phyloP scores from a whole-genome alignment of 2,329 filamentous ascomycete genomes.

The Botryotinia calthae region DNA sequence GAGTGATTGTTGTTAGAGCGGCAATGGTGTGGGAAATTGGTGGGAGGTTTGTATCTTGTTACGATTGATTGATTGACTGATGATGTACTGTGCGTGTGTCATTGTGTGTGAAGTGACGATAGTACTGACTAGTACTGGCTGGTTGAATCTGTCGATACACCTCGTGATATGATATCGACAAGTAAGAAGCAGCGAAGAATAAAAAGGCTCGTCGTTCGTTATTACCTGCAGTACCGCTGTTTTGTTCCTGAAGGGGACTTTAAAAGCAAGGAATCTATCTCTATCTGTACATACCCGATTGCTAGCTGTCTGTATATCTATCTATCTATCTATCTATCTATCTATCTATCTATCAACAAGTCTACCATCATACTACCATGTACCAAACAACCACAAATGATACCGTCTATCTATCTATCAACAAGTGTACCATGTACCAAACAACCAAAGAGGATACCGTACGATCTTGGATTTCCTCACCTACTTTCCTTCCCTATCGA shows the following conservation, averaged over 20 bases:
- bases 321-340: no score
- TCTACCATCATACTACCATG: no score
- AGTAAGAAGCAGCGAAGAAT: background rate
- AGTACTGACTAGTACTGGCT: no score
- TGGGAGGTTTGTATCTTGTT: background rate
- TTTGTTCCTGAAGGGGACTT: background rate
- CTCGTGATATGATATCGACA: background rate
- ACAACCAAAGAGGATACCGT: background rate
- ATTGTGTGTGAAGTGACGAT: background rate
- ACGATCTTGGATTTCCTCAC: background rate
- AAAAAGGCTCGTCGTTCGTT: background rate
- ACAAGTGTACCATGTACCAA: background rate
- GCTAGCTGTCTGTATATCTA: background rate
- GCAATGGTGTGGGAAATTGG: background rate
- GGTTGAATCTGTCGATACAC: background rate
- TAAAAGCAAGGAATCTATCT: background rate
- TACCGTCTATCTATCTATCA: no score
- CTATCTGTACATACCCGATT: background rate
- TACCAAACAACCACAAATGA: no score
- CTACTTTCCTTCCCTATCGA: background rate
- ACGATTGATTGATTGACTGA: no score
- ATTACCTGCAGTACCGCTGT: background rate
- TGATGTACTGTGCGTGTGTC: background rate
- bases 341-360: no score
- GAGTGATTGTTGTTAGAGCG: background rate